Evolutionary conservation across 1,139 yeast species (phyloP).

Genomic region (Sugiyamaella grinbergsii): DNA sequence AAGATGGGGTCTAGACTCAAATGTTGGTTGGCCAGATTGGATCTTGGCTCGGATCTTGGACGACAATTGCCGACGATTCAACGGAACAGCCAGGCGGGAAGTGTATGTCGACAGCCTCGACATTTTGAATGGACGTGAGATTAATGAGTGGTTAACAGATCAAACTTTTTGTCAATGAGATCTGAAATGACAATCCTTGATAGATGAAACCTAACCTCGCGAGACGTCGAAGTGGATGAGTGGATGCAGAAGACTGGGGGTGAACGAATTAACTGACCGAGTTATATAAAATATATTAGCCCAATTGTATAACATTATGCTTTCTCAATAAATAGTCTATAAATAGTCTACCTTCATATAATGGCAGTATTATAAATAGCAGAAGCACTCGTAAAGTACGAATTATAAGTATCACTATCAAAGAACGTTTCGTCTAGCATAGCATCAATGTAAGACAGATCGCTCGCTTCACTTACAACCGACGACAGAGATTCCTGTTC

Average conservation of each 20-base stretch:
- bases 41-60: conserved; percentile 42
- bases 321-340: no score
- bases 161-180: neutral
- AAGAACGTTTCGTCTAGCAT: conserved; percentile 12
- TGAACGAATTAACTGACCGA: no score
- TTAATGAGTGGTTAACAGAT: no score
- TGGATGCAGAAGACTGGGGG: no score
- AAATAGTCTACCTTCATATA: neutral
- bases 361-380: conserved; percentile 16
- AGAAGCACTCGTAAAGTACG: conserved; percentile 11
- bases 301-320: neutral
- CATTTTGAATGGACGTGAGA: no score
- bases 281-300: neutral
- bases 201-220: neutral
- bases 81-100: neutral
- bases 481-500: neutral
- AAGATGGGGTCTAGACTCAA: conserved; percentile 79
- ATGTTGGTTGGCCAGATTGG: conserved; percentile 79
- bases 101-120: neutral
- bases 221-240: no score
- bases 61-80: conserved; percentile 4
- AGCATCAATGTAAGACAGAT: conserved; percentile 3
- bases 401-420: conserved; percentile 1
- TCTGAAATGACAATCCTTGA: neutral
- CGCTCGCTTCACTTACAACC: neutral